Conservation (phyloP, 2,329 filamentous ascomycete genomes). For the Colletotrichum sp. region DNA sequence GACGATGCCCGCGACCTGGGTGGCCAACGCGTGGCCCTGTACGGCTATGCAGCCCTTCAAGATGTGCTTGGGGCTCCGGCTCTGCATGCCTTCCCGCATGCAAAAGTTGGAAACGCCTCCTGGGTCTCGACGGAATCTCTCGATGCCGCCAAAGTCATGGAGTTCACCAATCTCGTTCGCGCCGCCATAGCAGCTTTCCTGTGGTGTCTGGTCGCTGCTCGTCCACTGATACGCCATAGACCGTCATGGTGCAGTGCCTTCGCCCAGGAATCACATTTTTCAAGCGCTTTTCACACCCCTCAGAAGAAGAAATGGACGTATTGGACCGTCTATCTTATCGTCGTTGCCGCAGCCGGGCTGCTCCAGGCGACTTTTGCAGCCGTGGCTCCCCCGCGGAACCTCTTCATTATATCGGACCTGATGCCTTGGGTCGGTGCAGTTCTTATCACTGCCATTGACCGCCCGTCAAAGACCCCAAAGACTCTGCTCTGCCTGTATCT, state of each 20-base stretch:
- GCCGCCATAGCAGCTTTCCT: constrained; percentile 33
- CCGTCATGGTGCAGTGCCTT: constrained; percentile 50
- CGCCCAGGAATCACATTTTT: constrained; percentile 39
- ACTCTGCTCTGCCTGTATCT: constrained; percentile 44
- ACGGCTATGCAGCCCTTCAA: constrained; percentile 10
- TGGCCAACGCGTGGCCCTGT: background rate
- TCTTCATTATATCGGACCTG: constrained; percentile 35
- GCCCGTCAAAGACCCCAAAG: constrained; percentile 47
- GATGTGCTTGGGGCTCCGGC: background rate
- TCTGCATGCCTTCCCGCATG: background rate
- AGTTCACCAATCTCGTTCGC: constrained; percentile 26
- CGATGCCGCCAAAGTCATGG: background rate
- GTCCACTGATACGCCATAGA: constrained; percentile 29
- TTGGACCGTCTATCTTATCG: constrained; percentile 41
- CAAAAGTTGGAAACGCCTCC: background rate
- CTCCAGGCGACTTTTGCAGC: constrained; percentile 34
- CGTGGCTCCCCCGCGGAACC: constrained; percentile 30
- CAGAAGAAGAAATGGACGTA: constrained; percentile 38
- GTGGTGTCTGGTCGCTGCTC: constrained; percentile 31
- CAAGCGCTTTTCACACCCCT: constrained; percentile 13
- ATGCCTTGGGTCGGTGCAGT: constrained; percentile 43
- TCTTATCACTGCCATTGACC: constrained; percentile 41
- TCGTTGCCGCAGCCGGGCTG: constrained; percentile 39
- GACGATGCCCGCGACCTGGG: background rate
- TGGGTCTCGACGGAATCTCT: background rate